Base-by-base conservation (phyloP, 768 basidiomycete species). In the Tylopilus plumbeoviolaceoides region DNA sequence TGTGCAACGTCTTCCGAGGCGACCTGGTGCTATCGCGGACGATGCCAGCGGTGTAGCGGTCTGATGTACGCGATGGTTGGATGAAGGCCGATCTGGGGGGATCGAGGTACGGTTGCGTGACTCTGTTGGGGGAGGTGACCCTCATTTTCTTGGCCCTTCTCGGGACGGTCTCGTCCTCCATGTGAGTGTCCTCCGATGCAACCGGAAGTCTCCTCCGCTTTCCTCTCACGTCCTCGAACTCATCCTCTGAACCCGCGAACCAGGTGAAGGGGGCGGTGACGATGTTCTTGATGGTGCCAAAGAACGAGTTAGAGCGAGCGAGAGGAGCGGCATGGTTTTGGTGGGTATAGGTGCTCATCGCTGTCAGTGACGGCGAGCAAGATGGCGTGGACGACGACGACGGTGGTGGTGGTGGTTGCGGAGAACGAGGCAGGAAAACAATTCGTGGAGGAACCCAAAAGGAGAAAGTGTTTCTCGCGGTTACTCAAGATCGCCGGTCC, bases 271-370 rank as follows among this genome's bases (percentile, higher is more conserved):
- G 82, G 18, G 82, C 81, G 30, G 83, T 78, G 56, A 87, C 84
- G 64, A 85, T 71, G 70, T 75, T 80, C 75, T 79, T 85, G 69
- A 87, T 77, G 44, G 82, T 67, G 46, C 81, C 82, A 40, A 85
- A 65, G 60, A 87, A 74, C 25, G 85, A 84, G 18, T 73, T 78
- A n/a, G 76, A 75, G 58, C 82, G 81, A 59, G 69, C 70, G 41
- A 83, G 63, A 11, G 74, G 56, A 59, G 68, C 50, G 62, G 74
- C 40, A 61, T 57, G 58, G 9, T 57, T 55, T 35, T 65, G 62
- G 4, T 64, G 66, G 58, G 67, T 63, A 60, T 70, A 59, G 0
- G 64, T 51, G 58, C 58, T 68, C 68, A 69, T 69, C 56, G 56
- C 57, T 61, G 60, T 53, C 50, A 1, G 31, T 23, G 47, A 49